Evolutionary conservation across 768 basidiomycete species (phyloP), one percentile per base, ranked within the genome.

Genomic region (Ephemerocybe angulata): DNA sequence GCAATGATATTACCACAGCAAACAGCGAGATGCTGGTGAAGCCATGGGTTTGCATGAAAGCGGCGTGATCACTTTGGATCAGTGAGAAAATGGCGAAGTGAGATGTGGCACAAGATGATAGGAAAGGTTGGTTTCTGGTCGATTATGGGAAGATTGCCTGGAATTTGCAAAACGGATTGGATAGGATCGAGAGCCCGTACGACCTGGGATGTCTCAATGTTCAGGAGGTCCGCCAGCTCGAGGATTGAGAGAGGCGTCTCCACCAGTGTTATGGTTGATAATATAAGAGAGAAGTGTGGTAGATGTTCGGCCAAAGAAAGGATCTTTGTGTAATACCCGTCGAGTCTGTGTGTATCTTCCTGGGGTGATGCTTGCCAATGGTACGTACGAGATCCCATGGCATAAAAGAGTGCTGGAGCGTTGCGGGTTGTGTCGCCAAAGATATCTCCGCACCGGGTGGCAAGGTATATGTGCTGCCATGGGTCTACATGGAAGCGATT

Each of bases 161-260:
- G 52, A 46, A 53, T 25, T 17, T 43, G 28, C 1, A 53, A 4
- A 42, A 53, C 46, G 12, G 52, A 22, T 17, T 53, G 41, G 13
- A 53, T 2, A 11, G 30, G n/a, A 41, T 46, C 25, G 15, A 53
- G 52, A 2, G 22, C 41, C 10, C 21, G 25, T 15, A 46, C 29
- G 33, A 53, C 43, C 12, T 31, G 28, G 21, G 15, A 41, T 4
- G 52, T n/a, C 17, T 5, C 2, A 21, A 53, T 28, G 17, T 24
- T 15, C 13, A 53, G 35, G 51, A 41, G 31, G 4, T 15, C 22
- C 15, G 35, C 33, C 5, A 52, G 13, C n/a, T 17, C n/a, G 21
- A 25, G 22, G 21, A 52, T 24, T 4, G 51, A 41, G 15, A 35
- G 33, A 8, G 51, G 51, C 4, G 24, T 24, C 22, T 12, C 4